Conservation (phyloP, 129 eudicot genomes). For the Flaveria linearis region DNA sequence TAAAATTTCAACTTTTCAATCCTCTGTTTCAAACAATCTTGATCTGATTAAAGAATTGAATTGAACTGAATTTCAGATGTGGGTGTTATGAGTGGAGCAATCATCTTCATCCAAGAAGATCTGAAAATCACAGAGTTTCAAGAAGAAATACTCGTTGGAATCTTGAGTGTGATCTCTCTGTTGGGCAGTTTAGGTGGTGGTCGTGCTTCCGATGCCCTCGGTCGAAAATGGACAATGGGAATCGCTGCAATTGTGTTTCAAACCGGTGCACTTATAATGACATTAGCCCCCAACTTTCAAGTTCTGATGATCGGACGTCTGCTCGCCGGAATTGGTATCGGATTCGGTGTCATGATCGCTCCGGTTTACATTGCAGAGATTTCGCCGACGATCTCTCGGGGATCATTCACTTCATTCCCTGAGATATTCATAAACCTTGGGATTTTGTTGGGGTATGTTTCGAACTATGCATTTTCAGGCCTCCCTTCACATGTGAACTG, state of each 20-base stretch:
- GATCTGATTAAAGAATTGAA: background rate
- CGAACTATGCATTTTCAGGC: conserved; percentile 77
- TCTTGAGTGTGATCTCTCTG: conserved; percentile 68
- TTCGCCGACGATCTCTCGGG: conserved; percentile 64
- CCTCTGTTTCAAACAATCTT: no score
- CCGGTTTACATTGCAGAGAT: conserved; percentile 87
- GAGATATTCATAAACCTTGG: conserved; percentile 80
- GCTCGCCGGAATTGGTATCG: conserved; percentile 73
- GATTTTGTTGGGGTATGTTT: conserved; percentile 75
- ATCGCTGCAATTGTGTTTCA: conserved; percentile 74
- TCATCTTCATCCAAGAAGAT: conserved; percentile 75
- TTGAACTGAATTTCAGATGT: conserved; percentile 51
- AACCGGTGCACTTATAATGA: conserved; percentile 72
- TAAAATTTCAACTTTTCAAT: no score
- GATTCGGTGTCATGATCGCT: conserved; percentile 89
- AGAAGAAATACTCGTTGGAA: conserved; percentile 76
- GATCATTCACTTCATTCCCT: conserved; percentile 79
- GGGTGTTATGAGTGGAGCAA: conserved; percentile 95
- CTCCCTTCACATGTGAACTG: conserved; percentile 59
- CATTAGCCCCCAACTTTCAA: conserved; percentile 60
- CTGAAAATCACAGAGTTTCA: conserved; percentile 70
- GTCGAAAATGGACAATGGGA: conserved; percentile 94
- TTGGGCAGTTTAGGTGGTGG: conserved; percentile 83
- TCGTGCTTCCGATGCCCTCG: conserved; percentile 72
- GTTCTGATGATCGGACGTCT: conserved; percentile 67